Evolutionary conservation across 2,329 filamentous ascomycete genomes (phyloP), one percentile per base, ranked within the genome.

Genomic region (Scytalidium sp.): DNA sequence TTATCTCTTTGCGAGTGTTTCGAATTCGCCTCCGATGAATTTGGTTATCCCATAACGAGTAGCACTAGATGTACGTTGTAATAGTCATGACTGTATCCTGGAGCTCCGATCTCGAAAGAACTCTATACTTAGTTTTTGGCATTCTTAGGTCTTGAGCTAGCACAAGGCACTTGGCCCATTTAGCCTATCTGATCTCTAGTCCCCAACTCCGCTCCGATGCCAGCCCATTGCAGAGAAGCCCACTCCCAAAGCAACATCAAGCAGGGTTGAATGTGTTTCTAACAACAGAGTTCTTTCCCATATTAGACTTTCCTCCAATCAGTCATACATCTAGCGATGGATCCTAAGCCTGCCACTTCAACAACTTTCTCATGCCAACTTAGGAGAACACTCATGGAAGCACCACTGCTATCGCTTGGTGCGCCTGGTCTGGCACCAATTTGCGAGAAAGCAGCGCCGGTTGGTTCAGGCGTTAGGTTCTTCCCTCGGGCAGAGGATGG

Each of bases 281-380:
- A 29, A 29, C 25, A 29, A 7, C 25, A 29, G 8, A 29, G 15
- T 36, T 23, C 3, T 10, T n/a, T 39, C 19, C 13, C 59, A n/a
- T n/a, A n/a, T 75, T 74, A 96, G 61, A 95, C 93, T 62, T 88
- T 94, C 65, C 94, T 85, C 75, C 93, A 89, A 76, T 99, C 94
- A 40, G 90, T 94, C 92, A 99, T 97, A 58, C 90, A 90, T 62
- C 94, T 83, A 55, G 91, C 89, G 71, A 99, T 94, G 69, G 88
- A 90, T 41, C 94, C 94, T 59, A 91, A 78, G 20, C 94, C 94
- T 32, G 91, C 90, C 64, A 97, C 85, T 64, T 99, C 94, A 3
- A 97, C 90, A 55, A 97, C 81, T 80, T 97, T 99, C 77, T 99
- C 94, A 67, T 99, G 94, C 94, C 94, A 99, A 72, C 91, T 97